phyloP scores from a whole-genome alignment of 495 filamentous ascomycete species.

The Collariella sp. region DNA sequence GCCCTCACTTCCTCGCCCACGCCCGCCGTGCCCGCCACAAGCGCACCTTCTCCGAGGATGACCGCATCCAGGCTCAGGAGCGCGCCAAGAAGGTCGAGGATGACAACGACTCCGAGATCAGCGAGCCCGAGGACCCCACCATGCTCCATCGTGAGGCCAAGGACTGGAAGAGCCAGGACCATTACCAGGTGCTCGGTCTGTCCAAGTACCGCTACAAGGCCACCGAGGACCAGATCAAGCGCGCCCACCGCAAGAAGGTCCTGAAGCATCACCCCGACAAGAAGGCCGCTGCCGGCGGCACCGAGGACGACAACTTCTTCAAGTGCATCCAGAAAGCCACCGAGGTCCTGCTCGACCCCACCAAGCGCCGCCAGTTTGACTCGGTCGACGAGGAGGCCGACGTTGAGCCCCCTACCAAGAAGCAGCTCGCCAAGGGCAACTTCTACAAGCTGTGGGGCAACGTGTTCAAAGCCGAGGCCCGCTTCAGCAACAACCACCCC shows the following conservation, averaged over 20 bases:
- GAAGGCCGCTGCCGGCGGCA: constrained; percentile 80
- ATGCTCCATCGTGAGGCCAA: constrained; percentile 90
- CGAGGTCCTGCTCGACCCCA: constrained; percentile 84
- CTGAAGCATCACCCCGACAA: constrained; percentile 98
- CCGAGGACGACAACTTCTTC: constrained; percentile 97
- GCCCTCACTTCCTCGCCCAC: constrained; percentile 95
- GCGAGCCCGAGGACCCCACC: constrained; percentile 83
- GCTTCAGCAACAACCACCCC: constrained; percentile 84
- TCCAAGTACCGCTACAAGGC: constrained; percentile 84
- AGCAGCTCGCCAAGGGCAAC: constrained; percentile 70
- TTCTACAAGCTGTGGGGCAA: constrained; percentile 89
- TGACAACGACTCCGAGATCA: constrained; percentile 80
- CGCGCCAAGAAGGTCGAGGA: constrained; percentile 94
- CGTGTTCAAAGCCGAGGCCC: constrained; percentile 80
- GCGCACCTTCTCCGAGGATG: constrained; percentile 97
- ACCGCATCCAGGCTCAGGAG: constrained; percentile 89
- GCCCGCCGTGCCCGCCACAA: constrained; percentile 92
- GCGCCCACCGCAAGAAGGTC: constrained; percentile 98
- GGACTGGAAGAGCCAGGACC: constrained; percentile 99
- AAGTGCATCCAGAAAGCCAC: constrained; percentile 99
- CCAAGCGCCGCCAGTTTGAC: constrained; percentile 91
- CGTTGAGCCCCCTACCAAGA: constrained; percentile 85
- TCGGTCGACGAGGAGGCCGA: constrained; percentile 91
- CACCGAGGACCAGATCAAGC: constrained; percentile 96
- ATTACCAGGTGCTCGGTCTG: constrained; percentile 93